These are phyloP conservation scores for Xanthoceras sorbifolium DNA, from an alignment of 345 rosid genomes.

Conservation along the genomic window DNA sequence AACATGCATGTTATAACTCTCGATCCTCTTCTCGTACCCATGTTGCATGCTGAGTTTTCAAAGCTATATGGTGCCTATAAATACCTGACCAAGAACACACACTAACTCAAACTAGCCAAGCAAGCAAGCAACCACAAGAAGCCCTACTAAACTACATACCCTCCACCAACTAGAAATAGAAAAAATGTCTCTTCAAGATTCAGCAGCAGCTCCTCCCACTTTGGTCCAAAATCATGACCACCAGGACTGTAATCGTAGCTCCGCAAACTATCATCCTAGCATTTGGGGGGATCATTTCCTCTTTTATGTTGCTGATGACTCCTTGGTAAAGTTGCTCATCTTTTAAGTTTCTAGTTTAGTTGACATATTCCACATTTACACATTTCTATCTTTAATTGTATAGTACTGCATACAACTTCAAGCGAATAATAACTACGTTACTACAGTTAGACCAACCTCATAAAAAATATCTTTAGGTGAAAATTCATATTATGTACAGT, in stretches of 20 bases:
- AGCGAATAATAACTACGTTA: too few species aligned
- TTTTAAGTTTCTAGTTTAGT: not conserved
- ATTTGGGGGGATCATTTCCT: constrained; percentile 37
- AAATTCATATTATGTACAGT: too few species aligned
- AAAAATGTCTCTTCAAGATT: constrained; percentile 2
- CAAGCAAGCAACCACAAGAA: not conserved
- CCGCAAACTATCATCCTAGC: constrained; percentile 20
- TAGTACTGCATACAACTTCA: too few species aligned
- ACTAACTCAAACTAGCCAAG: not conserved
- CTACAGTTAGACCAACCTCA: too few species aligned
- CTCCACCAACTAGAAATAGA: not conserved
- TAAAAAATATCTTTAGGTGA: too few species aligned
- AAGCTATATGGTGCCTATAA: not conserved
- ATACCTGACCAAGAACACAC: not conserved
- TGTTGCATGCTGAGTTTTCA: too few species aligned
- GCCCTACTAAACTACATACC: not conserved
- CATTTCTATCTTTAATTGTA: too few species aligned
- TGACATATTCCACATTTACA: too few species aligned
- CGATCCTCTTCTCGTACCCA: too few species aligned
- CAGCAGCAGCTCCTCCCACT: not conserved
- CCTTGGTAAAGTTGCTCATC: not conserved
- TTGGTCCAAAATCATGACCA: too few species aligned
- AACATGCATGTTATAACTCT: too few species aligned
- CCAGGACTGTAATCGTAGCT: constrained; percentile 13
- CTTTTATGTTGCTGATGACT: not conserved